These are phyloP conservation scores for Triglochin maritima DNA, from an alignment of 106 monocot species.

Conservation along the genomic window DNA sequence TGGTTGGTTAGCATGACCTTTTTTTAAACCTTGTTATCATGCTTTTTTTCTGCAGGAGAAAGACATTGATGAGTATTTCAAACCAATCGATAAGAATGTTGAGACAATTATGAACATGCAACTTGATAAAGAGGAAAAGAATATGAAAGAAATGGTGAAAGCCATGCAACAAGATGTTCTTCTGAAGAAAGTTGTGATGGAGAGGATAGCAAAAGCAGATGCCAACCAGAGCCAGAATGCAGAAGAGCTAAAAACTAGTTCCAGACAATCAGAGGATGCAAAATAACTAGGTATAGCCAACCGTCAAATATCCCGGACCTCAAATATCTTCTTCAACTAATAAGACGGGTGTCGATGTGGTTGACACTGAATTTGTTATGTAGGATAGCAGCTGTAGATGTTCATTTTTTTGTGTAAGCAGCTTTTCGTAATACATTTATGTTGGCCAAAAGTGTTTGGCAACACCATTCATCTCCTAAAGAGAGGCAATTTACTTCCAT, in stretches of 20 bases:
- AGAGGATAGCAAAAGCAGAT: constrained; percentile 28
- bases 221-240: background rate
- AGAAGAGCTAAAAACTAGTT: background rate
- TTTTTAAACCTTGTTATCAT: too few species aligned
- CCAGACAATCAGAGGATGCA: background rate
- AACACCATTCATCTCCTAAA: too few species aligned
- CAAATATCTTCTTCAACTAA: too few species aligned
- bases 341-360: too few species aligned
- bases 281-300: background rate
- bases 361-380: too few species aligned
- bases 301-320: too few species aligned
- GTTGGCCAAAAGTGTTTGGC: too few species aligned
- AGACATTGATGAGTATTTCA: constrained; percentile 85
- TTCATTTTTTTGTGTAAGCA: too few species aligned
- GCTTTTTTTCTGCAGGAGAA: constrained; percentile 42
- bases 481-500: too few species aligned
- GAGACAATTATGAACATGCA: constrained; percentile 81
- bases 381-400: too few species aligned
- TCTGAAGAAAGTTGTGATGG: constrained; percentile 38
- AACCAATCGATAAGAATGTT: constrained; percentile 73
- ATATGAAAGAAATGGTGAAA: constrained; percentile 63
- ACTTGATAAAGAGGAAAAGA: constrained; percentile 75
- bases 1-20: too few species aligned
- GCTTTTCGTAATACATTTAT: too few species aligned
- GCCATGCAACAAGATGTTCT: constrained; percentile 41